Conservation (phyloP, 768 basidiomycete genomes). For the Epithele typhae region DNA sequence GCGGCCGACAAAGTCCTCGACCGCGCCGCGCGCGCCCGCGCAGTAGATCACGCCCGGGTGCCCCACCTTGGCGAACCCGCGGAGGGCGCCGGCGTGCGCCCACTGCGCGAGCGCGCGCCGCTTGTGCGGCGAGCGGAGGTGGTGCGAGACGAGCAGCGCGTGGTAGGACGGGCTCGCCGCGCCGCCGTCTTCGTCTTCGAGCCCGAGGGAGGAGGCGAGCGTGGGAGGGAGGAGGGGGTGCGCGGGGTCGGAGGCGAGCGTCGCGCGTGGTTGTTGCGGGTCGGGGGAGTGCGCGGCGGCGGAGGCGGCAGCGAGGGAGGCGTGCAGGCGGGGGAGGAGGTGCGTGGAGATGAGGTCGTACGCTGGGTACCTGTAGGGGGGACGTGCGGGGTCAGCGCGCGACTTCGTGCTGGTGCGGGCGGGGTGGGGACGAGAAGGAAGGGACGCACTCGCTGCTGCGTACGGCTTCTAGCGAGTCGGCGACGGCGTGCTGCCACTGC, state of each 20-base stretch:
- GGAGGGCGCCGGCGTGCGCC: slow-evolving; percentile 47
- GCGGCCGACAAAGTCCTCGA: slow-evolving; percentile 62
- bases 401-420: neutral
- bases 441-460: slow-evolving; percentile 25
- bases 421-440: too few relatives aligned
- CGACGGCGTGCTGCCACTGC: slow-evolving; percentile 40
- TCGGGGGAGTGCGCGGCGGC: neutral
- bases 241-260: too few relatives aligned
- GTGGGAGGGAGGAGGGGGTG: too few relatives aligned
- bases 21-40: slow-evolving; percentile 45
- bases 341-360: slow-evolving; percentile 57
- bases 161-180: slow-evolving; percentile 48
- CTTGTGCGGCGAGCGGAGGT: slow-evolving; percentile 62
- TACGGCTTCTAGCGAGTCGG: slow-evolving; percentile 33
- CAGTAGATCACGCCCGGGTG: slow-evolving; percentile 75
- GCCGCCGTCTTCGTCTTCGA: too few relatives aligned
- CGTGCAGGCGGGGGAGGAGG: slow-evolving; percentile 52
- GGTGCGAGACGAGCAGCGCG: slow-evolving; percentile 69
- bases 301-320: slow-evolving; percentile 1
- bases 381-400: neutral
- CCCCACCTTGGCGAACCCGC: slow-evolving; percentile 71
- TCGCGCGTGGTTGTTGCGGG: neutral
- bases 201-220: neutral
- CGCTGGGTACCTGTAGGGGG: slow-evolving; percentile 62
- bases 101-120: slow-evolving; percentile 53